These are phyloP conservation scores for Medicago arabica DNA, from an alignment of 306 rosid species.

Conservation along the genomic window DNA sequence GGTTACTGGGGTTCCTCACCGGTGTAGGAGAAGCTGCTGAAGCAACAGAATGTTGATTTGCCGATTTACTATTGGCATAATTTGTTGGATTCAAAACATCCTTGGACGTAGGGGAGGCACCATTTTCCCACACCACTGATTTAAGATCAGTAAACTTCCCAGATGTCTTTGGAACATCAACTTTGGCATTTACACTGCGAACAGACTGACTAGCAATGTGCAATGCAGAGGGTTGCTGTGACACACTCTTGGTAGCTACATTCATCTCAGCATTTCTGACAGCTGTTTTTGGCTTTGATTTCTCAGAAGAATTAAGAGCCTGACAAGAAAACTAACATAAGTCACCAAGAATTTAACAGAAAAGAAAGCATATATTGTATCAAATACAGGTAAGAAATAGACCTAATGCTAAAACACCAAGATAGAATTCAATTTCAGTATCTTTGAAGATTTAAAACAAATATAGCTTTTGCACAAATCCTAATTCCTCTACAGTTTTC, in stretches of 20 bases:
- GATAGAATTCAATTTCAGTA: conserved; percentile 12
- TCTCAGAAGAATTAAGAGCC: conserved; percentile 79
- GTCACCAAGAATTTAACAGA: conserved; percentile 17
- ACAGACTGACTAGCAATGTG: conserved; percentile 66
- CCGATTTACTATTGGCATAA: conserved; percentile 56
- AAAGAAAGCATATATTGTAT: neutral
- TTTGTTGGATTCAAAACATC: conserved; percentile 75
- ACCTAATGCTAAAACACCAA: neutral
- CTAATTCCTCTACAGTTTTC: conserved; percentile 6
- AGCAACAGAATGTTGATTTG: conserved; percentile 65
- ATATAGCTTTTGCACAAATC: neutral
- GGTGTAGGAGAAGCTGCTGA: conserved; percentile 66
- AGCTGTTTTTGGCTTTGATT: conserved; percentile 78
- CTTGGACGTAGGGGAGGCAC: conserved; percentile 67
- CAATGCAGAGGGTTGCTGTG: conserved; percentile 59
- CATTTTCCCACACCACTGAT: conserved; percentile 83
- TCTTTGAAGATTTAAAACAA: conserved; percentile 1
- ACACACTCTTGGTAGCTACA: conserved; percentile 60
- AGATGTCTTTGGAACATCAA: conserved; percentile 79
- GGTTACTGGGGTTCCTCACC: conserved; percentile 68
- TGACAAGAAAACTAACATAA: conserved; percentile 38
- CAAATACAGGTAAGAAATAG: conserved; percentile 5
- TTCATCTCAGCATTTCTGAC: conserved; percentile 67
- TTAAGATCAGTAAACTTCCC: conserved; percentile 94
- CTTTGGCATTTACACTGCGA: conserved; percentile 71